Evolutionary conservation across 768 basidiomycete species (phyloP), one percentile per base, ranked within the genome.

Genomic region (Suillus subluteus): DNA sequence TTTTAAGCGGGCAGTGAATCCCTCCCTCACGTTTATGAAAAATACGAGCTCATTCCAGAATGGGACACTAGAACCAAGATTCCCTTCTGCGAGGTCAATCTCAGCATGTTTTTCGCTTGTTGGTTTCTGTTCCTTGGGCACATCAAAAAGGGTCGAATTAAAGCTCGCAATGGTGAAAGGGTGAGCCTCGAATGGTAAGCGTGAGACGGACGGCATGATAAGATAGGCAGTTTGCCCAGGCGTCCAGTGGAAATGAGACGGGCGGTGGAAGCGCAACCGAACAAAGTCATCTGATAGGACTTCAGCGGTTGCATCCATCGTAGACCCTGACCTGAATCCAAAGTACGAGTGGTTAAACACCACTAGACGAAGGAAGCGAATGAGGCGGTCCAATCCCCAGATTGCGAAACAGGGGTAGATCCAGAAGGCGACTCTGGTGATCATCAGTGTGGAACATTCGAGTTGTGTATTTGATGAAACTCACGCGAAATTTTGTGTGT

Each of bases 141-240:
- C 41, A 30, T 26, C 23, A 35, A 67, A 67, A 26, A 64, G 52
- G 18, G 23, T 38, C 0, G 67, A 63, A 52, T 79, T 73, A 13
- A 79, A 74, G 30, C 78, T 82, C 1, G 85, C 79, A 58, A 88
- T 86, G 0, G 86, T 86, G 73, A 88, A 87, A 13, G 87, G 87
- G 65, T 88, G 87, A 0, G 83, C 75, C 72, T 88, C 82, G 61
- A 82, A 79, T 18, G 82, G 81, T 15, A 78, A 68, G 3, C 69
- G 65, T 30, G 82, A 82, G 13, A 84, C 75, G 15, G 74, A 67
- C 6, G 85, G 84, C 64, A 87, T 75, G n/a, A 79, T 80, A n/a
- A 88, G 75, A 69, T 81, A 87, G 2, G 79, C 82, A 62, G 79
- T 80, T 73, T 88, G 87, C 1, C 86, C 87, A 0, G 87, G 81